Conservation (phyloP, 495 filamentous ascomycete genomes). For the Podospora conica region DNA sequence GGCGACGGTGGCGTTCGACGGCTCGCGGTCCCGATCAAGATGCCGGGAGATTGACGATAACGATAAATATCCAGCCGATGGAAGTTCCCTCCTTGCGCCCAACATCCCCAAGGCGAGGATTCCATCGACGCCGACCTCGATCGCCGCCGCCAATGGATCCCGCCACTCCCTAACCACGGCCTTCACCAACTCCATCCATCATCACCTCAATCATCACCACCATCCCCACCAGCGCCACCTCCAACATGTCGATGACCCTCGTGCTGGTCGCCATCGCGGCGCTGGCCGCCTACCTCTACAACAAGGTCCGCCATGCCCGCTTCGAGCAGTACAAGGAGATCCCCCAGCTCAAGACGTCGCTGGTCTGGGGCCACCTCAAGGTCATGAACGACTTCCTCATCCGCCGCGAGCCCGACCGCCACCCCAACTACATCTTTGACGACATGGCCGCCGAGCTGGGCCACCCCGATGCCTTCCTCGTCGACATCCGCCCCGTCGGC, state of each 20-base stretch:
- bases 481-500: constrained; percentile 34
- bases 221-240: neutral
- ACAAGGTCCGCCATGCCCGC: constrained; percentile 14
- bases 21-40: neutral
- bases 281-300: constrained; percentile 19
- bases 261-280: constrained; percentile 10
- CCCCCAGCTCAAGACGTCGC: constrained; percentile 25
- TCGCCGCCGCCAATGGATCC: neutral
- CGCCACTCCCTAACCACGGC: neutral
- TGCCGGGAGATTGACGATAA: neutral
- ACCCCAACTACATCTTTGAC: constrained; percentile 20
- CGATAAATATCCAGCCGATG: neutral
- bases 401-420: constrained; percentile 11
- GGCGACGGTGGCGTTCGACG: neutral
- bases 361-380: constrained; percentile 31
- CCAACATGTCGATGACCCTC: constrained; percentile 12
- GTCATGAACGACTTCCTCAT: constrained; percentile 17
- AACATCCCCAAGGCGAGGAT: neutral
- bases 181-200: too few relatives aligned
- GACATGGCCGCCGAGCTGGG: constrained; percentile 21
- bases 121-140: neutral
- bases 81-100: neutral
- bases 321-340: constrained; percentile 28
- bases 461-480: constrained; percentile 23
- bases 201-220: neutral